Evolutionary conservation across 2,329 filamentous ascomycete species (phyloP).

Genomic region (Dryadomyces sulphureus): DNA sequence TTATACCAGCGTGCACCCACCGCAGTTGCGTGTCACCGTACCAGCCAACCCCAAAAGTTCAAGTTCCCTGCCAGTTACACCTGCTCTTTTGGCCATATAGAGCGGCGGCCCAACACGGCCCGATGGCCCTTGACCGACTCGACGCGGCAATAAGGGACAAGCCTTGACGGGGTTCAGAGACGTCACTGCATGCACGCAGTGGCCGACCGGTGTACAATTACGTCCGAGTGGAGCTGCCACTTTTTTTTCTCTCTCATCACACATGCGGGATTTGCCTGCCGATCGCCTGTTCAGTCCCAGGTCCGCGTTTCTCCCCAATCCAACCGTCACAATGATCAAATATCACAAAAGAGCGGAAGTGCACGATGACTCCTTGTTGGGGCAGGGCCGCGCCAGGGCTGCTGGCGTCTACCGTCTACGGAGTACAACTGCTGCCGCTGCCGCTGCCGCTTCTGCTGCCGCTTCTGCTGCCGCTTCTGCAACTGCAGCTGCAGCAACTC

Average conservation of each 20-base stretch:
- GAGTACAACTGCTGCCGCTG: no score
- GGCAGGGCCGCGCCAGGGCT: not conserved
- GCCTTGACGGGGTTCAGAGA: not conserved
- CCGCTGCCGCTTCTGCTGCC: no score
- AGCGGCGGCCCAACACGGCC: constrained; percentile 1
- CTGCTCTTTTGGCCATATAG: not conserved
- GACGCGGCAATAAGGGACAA: constrained; percentile 6
- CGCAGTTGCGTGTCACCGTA: not conserved
- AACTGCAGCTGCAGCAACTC: no score
- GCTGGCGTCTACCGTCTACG: not conserved
- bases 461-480: no score
- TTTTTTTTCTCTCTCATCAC: constrained; percentile 3
- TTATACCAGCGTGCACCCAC: not conserved
- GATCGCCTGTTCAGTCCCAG: constrained; percentile 1
- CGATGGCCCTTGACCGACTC: constrained; percentile 6
- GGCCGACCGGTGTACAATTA: constrained; percentile 5
- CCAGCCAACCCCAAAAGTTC: constrained; percentile 2
- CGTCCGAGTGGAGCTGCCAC: constrained; percentile 1
- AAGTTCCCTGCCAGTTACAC: not conserved
- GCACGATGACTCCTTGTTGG: not conserved
- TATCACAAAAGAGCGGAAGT: not conserved
- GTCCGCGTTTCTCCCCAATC: not conserved
- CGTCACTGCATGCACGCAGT: not conserved
- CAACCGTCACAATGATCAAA: not conserved
- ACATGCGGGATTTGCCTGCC: constrained; percentile 6